These are phyloP conservation scores for Elaeagnus macrophylla DNA, from an alignment of 306 rosid species.

Conservation along the genomic window DNA sequence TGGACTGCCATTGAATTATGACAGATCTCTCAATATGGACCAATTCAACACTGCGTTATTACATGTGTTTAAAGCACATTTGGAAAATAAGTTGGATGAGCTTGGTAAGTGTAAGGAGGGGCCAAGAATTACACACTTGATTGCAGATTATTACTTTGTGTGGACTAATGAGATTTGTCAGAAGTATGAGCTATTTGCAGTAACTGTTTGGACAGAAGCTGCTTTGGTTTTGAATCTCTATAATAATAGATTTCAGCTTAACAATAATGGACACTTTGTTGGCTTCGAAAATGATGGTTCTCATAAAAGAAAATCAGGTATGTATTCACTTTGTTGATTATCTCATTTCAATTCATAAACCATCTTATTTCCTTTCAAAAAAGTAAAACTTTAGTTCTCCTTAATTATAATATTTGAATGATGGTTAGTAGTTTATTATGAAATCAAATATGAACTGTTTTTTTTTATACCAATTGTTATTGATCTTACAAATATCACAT, in stretches of 20 bases:
- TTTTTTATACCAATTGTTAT: too few relatives aligned
- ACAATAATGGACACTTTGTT: conserved; percentile 36
- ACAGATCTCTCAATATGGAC: conserved; percentile 48
- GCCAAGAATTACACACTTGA: conserved; percentile 26
- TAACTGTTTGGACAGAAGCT: conserved; percentile 55
- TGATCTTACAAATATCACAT: too few relatives aligned
- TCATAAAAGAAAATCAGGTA: too few relatives aligned
- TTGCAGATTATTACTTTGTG: conserved; percentile 49
- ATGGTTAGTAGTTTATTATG: too few relatives aligned
- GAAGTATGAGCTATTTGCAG: conserved; percentile 30
- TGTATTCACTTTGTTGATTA: too few relatives aligned
- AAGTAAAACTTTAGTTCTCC: too few relatives aligned
- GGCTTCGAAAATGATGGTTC: too few relatives aligned
- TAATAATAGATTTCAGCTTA: conserved; percentile 39
- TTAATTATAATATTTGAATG: too few relatives aligned
- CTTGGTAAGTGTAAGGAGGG: conserved; percentile 15
- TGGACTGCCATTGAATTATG: conserved; percentile 43
- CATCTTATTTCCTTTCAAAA: too few relatives aligned
- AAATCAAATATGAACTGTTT: too few relatives aligned
- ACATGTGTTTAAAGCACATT: conserved; percentile 34
- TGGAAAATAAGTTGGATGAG: conserved; percentile 27
- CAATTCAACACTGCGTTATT: conserved; percentile 37
- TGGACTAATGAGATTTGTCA: conserved; percentile 42
- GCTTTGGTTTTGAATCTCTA: conserved; percentile 45
- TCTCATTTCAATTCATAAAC: too few relatives aligned